Percentiles rank a stretch among this genome's conserved stretches.
Evolutionary conservation across 2,329 filamentous ascomycete species (phyloP).

Genomic region (Sclerotinia nivalis): DNA sequence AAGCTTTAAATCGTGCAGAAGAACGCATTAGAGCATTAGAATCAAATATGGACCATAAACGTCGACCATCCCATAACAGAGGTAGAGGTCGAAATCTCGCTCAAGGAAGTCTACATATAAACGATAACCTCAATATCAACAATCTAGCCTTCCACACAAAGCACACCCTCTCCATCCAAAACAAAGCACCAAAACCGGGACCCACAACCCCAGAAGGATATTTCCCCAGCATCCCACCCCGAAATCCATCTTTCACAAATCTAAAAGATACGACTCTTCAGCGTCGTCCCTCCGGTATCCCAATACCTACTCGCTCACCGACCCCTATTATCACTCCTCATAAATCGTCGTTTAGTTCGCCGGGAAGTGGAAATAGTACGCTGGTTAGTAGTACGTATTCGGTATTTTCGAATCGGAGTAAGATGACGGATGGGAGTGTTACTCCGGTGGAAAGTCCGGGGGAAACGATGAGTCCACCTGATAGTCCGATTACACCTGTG

Average conservation of each 20-base stretch:
- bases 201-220: conserved; percentile 1
- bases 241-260: conserved; percentile 23
- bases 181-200: background rate
- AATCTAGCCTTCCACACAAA: background rate
- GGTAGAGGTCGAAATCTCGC: conserved; percentile 26
- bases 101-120: conserved; percentile 21
- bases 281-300: conserved; percentile 15
- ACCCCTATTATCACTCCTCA: conserved; percentile 27
- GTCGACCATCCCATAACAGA: conserved; percentile 23
- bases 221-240: conserved; percentile 2
- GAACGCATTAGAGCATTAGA: conserved; percentile 27
- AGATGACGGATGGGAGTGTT: conserved; percentile 26
- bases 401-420: conserved; percentile 28
- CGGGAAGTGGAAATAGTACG: conserved; percentile 30
- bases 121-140: conserved; percentile 14
- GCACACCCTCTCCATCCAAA: background rate
- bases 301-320: conserved; percentile 25
- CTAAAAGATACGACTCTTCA: conserved; percentile 1
- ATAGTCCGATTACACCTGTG: conserved; percentile 23
- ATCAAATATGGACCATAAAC: conserved; percentile 15
- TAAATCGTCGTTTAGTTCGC: conserved; percentile 21
- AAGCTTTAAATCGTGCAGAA: conserved; percentile 20
- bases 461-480: conserved; percentile 27
- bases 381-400: conserved; percentile 30
- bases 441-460: conserved; percentile 28